phyloP scores from a whole-genome alignment of 1,284 basidiomycete genomes.

The Sporisorium exsertum region DNA sequence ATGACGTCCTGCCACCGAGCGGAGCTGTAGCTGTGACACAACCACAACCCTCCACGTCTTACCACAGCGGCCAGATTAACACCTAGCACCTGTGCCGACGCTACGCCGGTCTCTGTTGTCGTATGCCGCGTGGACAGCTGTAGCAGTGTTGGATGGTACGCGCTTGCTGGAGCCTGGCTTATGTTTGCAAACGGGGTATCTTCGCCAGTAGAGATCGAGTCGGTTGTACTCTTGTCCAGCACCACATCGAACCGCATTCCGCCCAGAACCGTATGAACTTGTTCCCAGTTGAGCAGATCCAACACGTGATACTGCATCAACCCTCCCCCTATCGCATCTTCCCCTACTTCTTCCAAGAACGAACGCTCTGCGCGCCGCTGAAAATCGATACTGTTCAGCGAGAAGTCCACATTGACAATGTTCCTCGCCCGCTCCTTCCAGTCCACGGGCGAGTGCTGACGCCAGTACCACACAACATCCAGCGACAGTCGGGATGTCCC shows the following conservation, averaged over 20 bases:
- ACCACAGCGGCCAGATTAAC: conserved; percentile 11
- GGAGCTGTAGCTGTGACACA: conserved; percentile 45
- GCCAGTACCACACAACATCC: conserved; percentile 12
- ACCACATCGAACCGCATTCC: conserved; percentile 22
- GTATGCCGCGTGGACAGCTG: neutral
- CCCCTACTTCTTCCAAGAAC: conserved; percentile 1
- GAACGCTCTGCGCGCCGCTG: conserved; percentile 6
- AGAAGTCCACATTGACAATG: conserved; percentile 44
- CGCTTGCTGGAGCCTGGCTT: neutral
- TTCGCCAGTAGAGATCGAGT: conserved; percentile 38
- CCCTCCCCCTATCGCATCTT: neutral
- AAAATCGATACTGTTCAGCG: conserved; percentile 20
- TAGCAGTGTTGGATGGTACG: conserved; percentile 2
- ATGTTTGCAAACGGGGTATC: conserved; percentile 10
- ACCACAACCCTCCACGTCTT: conserved; percentile 10
- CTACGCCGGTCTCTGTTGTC: neutral
- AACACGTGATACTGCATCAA: conserved; percentile 32
- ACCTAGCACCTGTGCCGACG: conserved; percentile 27
- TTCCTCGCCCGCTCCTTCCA: conserved; percentile 19
- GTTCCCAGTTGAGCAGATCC: conserved; percentile 27
- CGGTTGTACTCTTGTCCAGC: conserved; percentile 50
- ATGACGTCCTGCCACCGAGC: conserved; percentile 32
- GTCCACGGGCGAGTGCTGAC: neutral
- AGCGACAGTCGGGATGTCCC: conserved; percentile 35
- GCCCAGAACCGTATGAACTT: neutral